These are phyloP conservation scores for Agaricus subrufescens DNA, from an alignment of 768 basidiomycete genomes.

Conservation along the genomic window DNA sequence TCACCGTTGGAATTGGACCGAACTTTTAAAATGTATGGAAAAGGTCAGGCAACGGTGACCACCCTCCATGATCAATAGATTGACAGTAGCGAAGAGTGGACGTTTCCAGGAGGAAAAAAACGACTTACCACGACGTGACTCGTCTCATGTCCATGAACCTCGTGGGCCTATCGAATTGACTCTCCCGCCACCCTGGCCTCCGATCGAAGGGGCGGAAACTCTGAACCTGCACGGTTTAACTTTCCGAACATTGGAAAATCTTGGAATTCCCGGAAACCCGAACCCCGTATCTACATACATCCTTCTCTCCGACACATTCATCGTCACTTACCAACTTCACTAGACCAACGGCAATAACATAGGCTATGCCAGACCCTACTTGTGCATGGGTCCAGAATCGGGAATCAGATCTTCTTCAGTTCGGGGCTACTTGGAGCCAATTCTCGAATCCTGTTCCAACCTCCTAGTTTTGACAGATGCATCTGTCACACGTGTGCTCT, in stretches of 20 bases:
- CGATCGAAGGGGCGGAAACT: neutral
- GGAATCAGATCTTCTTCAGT: conserved; percentile 23
- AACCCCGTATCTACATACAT: conserved; percentile 6
- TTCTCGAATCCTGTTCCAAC: conserved; percentile 17
- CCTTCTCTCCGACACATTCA: too few species aligned
- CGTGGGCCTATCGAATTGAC: conserved; percentile 11
- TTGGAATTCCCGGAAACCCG: conserved; percentile 10
- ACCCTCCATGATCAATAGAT: neutral
- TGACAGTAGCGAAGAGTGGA: neutral
- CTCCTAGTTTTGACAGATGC: conserved; percentile 20
- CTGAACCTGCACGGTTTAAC: neutral
- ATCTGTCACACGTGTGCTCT: conserved; percentile 10
- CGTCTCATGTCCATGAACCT: neutral
- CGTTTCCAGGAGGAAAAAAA: neutral
- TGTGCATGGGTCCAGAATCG: conserved; percentile 17
- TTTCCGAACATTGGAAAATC: conserved; percentile 4
- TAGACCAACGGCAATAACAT: conserved; percentile 10
- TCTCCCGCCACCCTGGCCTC: conserved; percentile 6
- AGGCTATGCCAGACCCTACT: conserved; percentile 6
- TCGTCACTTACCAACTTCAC: neutral
- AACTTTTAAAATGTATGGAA: conserved; percentile 15
- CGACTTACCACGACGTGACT: neutral
- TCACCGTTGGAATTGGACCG: conserved; percentile 17
- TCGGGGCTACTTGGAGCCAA: conserved; percentile 20
- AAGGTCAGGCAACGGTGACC: conserved; percentile 6